Conservation (phyloP, 139 green algal species). For the Coelastrella sp. region DNA sequence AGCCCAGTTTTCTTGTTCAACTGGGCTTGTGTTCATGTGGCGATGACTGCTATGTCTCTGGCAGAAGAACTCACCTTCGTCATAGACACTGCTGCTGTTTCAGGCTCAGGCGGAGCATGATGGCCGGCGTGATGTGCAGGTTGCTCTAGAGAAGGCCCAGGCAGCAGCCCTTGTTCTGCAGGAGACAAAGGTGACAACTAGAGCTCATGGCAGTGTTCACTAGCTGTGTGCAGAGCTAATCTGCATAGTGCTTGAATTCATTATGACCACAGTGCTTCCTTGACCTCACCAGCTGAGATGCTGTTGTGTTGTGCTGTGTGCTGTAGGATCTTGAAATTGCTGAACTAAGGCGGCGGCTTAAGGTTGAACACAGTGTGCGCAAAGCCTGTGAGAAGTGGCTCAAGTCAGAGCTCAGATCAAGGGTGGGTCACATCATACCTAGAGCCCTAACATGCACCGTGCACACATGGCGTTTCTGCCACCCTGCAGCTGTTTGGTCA, state of each 20-base stretch:
- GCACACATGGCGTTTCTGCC: too few species aligned
- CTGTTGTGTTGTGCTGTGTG: background rate
- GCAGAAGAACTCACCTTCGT: too few species aligned
- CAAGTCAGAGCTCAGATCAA: conserved; percentile 66
- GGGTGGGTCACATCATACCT: conserved; percentile 55
- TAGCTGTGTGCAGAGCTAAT: too few species aligned
- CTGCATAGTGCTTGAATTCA: too few species aligned
- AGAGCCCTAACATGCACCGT: too few species aligned
- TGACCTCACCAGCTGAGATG: background rate
- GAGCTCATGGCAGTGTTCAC: too few species aligned
- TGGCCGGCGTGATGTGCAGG: conserved; percentile 7
- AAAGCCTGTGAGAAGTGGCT: conserved; percentile 78
- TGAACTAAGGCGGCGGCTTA: conserved; percentile 60
- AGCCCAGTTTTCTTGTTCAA: too few species aligned
- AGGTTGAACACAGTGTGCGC: conserved; percentile 61
- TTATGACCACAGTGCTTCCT: background rate
- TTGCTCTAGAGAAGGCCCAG: background rate
- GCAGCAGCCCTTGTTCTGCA: conserved; percentile 13
- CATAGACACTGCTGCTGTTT: background rate
- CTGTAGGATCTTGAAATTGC: conserved; percentile 52
- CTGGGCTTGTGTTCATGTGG: too few species aligned
- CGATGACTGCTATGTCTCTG: too few species aligned
- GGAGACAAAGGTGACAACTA: conserved; percentile 40
- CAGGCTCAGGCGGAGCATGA: conserved; percentile 26
- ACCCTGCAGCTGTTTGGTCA: too few species aligned